Conservation (phyloP, 2,329 filamentous ascomycete species). For the Fusarium poae region DNA sequence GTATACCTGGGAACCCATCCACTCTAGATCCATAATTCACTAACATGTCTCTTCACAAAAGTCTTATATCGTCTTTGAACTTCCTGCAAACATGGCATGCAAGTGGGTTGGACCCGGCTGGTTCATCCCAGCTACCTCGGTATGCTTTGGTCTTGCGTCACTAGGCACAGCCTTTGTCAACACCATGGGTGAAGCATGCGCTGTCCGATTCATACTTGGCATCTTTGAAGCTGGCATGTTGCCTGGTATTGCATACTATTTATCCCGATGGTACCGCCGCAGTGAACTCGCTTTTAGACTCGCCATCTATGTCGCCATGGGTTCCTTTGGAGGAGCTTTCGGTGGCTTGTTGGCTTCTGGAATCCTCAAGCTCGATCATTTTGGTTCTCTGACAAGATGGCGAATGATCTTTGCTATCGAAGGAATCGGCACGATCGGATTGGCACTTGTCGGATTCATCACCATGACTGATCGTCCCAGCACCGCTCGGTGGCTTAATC, state of each 20-base stretch:
- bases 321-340: constrained; percentile 17
- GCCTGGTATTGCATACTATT: constrained; percentile 74
- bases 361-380: constrained; percentile 6
- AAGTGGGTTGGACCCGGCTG: constrained; percentile 75
- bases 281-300: constrained; percentile 20
- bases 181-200: constrained; percentile 47
- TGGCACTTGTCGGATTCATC: constrained; percentile 46
- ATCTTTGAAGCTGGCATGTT: constrained; percentile 74
- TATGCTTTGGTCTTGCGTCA: constrained; percentile 48
- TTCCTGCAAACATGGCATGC: constrained; percentile 73
- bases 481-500: constrained; percentile 71
- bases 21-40: fast-evolving
- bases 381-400: constrained; percentile 14
- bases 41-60: background rate
- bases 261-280: constrained; percentile 72
- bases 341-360: constrained; percentile 18
- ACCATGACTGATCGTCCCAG: constrained; percentile 75
- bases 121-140: constrained; percentile 68
- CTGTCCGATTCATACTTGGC: constrained; percentile 70
- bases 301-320: constrained; percentile 26
- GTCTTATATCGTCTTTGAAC: constrained; percentile 72
- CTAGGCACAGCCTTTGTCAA: constrained; percentile 25
- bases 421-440: constrained; percentile 53
- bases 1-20: background rate
- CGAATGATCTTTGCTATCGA: constrained; percentile 69